Percentiles rank a stretch among this genome's conserved stretches.
Evolutionary conservation across 306 rosid genomes (phyloP).

Genomic region (Herpetospermum pedunculosum): DNA sequence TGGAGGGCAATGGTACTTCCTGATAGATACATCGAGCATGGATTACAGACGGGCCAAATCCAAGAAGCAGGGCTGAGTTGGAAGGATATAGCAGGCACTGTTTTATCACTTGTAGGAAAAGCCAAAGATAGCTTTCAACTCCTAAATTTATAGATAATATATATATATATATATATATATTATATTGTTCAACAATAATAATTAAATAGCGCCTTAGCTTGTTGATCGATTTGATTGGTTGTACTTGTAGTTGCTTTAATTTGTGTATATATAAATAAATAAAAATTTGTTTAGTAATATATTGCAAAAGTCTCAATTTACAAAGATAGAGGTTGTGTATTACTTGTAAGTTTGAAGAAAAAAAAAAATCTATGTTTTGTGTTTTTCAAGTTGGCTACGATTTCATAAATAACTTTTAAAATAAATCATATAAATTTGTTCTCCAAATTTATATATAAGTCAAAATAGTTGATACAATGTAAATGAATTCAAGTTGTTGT

Average conservation of each 20-base stretch:
- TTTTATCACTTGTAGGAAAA: slow-evolving; percentile 30
- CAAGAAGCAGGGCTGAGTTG: slow-evolving; percentile 45
- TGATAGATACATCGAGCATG: slow-evolving; percentile 58
- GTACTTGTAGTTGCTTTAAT: not conserved
- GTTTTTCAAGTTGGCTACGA: no score
- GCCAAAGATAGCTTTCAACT: slow-evolving; percentile 17
- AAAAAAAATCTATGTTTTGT: no score
- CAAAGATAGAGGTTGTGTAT: no score
- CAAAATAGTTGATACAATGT: no score
- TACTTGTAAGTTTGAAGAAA: no score
- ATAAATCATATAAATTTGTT: no score
- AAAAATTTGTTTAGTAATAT: not conserved
- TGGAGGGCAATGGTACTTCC: slow-evolving; percentile 53
- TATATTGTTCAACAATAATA: not conserved
- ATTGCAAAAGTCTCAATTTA: not conserved
- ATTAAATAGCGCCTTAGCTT: not conserved
- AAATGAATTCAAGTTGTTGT: no score
- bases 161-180: no score
- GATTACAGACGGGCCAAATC: slow-evolving; percentile 37
- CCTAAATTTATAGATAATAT: slow-evolving; percentile 14
- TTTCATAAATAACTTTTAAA: no score
- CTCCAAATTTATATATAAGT: no score
- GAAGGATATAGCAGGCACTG: slow-evolving; percentile 44
- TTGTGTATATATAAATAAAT: not conserved
- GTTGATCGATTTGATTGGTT: not conserved